Conservation (phyloP, 345 rosid species). For the Jatropha curcas region DNA sequence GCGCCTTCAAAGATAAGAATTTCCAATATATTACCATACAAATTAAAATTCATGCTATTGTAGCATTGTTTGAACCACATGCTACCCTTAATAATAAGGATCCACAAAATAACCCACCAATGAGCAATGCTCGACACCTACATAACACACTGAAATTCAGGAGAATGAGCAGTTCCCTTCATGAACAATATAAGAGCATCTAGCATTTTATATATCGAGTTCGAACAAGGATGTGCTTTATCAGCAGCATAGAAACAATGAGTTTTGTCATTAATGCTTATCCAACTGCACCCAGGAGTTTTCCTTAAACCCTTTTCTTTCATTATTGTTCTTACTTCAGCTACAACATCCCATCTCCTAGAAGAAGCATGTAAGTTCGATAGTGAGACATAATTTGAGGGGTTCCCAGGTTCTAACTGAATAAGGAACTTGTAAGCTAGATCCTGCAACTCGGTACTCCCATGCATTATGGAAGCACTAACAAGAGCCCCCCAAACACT, state of each 20-base stretch:
- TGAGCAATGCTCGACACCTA: not conserved
- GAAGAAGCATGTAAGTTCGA: constrained; percentile 62
- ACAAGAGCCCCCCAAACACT: constrained; percentile 75
- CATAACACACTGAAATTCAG: constrained; percentile 19
- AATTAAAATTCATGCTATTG: too few species aligned
- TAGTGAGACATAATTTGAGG: constrained; percentile 60
- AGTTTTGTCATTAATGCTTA: constrained; percentile 44
- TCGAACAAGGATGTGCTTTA: constrained; percentile 47
- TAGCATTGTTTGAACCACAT: too few species aligned
- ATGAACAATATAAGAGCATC: constrained; percentile 42
- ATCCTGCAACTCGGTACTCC: constrained; percentile 56
- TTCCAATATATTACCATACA: too few species aligned
- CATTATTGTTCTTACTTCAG: constrained; percentile 61
- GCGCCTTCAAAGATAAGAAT: too few species aligned
- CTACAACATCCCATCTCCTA: constrained; percentile 59
- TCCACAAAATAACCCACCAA: not conserved
- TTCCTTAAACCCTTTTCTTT: constrained; percentile 55
- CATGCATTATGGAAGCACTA: constrained; percentile 59
- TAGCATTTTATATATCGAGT: constrained; percentile 50
- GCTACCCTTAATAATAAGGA: too few species aligned
- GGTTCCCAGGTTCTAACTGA: constrained; percentile 59
- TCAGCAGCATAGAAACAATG: constrained; percentile 59
- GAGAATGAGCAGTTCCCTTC: constrained; percentile 39
- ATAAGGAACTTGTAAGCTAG: constrained; percentile 57
- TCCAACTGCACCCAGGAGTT: constrained; percentile 79